A percentile compares a stretch with the other conserved stretches of the same genome.
phyloP scores from a whole-genome alignment of 2,329 filamentous ascomycete genomes.

The Curvularia lunata region DNA sequence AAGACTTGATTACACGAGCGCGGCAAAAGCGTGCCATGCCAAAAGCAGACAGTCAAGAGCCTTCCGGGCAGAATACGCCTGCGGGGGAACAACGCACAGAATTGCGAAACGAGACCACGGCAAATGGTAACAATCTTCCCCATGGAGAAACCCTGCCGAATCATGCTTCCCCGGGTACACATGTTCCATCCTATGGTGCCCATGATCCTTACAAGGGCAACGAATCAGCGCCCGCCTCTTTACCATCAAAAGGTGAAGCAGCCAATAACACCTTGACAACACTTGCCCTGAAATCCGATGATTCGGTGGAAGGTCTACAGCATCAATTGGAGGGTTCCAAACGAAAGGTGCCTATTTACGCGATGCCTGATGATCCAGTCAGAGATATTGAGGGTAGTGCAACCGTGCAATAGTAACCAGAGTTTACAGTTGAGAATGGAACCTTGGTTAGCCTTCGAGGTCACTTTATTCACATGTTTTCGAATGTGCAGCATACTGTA shows the following conservation, averaged over 20 bases:
- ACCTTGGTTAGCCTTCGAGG: slow-evolving; percentile 1
- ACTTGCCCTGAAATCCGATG: slow-evolving; percentile 17
- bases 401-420: slow-evolving; percentile 22
- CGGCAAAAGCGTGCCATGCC: slow-evolving; percentile 59
- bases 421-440: slow-evolving; percentile 8
- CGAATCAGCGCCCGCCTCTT: slow-evolving; percentile 30
- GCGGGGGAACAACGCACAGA: slow-evolving; percentile 4
- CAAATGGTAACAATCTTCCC: slow-evolving; percentile 9
- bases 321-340: slow-evolving; percentile 35
- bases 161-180: slow-evolving; percentile 5
- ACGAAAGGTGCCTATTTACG: slow-evolving; percentile 53
- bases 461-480: neutral
- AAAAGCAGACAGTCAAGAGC: slow-evolving; percentile 31
- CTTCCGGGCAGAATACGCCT: slow-evolving; percentile 18
- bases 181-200: slow-evolving; percentile 1
- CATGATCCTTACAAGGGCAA: slow-evolving; percentile 32
- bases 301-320: slow-evolving; percentile 21
- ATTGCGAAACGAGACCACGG: neutral
- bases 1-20: slow-evolving; percentile 78
- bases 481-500: neutral
- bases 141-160: slow-evolving; percentile 1
- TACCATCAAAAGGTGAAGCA: slow-evolving; percentile 32
- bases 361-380: slow-evolving; percentile 51
- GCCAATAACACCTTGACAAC: slow-evolving; percentile 20
- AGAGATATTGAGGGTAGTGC: slow-evolving; percentile 47